phyloP scores from a whole-genome alignment of 1,139 yeast species.

The Protomyces pachydermus region DNA sequence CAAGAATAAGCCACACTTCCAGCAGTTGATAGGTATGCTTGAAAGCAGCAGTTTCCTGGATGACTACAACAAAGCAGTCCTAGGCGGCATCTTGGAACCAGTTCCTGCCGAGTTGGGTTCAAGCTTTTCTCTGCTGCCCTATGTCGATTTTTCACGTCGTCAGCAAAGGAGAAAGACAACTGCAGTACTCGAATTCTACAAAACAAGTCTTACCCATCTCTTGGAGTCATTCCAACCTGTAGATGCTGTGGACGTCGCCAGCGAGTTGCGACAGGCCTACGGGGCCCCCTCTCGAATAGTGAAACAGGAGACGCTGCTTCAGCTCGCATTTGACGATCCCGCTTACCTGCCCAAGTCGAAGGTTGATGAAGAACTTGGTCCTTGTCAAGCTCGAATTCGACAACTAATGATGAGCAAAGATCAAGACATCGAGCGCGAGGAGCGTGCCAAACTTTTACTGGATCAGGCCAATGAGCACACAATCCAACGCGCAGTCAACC shows the following conservation, averaged over 20 bases:
- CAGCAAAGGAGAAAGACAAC: background rate
- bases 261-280: background rate
- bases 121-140: background rate
- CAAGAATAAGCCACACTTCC: background rate
- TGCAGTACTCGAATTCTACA: background rate
- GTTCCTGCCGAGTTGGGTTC: background rate
- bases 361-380: background rate
- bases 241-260: background rate
- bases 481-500: background rate
- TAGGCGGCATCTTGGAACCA: background rate
- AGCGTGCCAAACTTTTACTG: background rate
- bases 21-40: background rate
- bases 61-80: constrained; percentile 14
- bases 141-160: constrained; percentile 6
- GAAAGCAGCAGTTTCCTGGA: constrained; percentile 1
- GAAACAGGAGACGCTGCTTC: background rate
- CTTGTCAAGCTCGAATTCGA: background rate
- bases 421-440: background rate
- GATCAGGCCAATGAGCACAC: background rate
- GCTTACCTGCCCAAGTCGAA: background rate
- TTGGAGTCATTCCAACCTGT: no score
- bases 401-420: background rate
- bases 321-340: background rate
- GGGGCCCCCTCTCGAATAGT: background rate
- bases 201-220: background rate